Evolutionary conservation across 139 green algal genomes (phyloP), one percentile per base, ranked within the genome.

Genomic region (Gonium pectorale): DNA sequence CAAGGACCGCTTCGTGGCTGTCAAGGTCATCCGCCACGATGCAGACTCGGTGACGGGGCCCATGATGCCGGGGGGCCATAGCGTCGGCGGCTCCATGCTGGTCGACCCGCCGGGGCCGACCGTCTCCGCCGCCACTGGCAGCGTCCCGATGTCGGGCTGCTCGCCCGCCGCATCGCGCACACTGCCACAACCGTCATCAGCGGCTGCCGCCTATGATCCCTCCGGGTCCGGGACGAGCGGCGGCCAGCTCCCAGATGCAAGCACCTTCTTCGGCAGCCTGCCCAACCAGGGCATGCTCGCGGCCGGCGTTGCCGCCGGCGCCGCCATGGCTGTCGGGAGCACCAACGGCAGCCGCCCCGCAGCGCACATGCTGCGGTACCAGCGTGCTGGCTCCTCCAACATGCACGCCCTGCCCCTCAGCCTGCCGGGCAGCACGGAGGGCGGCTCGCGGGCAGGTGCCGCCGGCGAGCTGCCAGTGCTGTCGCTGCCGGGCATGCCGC

Each of bases 21-120:
- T 83, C 62, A 83, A 83, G n/a, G 62, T 82, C 6, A 82, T 82
- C 41, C 46, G 60, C 7, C 75, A 82, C 43, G 75, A 82, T 5
- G 29, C 75, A 2, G 75, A 82, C 11, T n/a, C n/a, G n/a, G n/a
- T n/a, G n/a, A n/a, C n/a, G n/a, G n/a, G n/a, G n/a, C n/a, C n/a
- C n/a, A n/a, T n/a, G n/a, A n/a, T 77, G 38, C 11, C 38, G 7
- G 67, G n/a, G 38, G 67, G 67, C 67, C 21, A 40, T 22, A 24
- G 19, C 67, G 67, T 5, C 22, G 67, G 22, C 38, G 40, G 40
- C 46, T 24, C 46, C 46, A 54, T 24, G 15, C 13, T 15, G 46
- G 46, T 15, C 46, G 15, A 15, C n/a, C n/a, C n/a, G n/a, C n/a
- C n/a, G n/a, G n/a, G n/a, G n/a, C n/a, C n/a, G n/a, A n/a, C n/a